Evolutionary conservation across 495 filamentous ascomycete species (phyloP).

Genomic region (Neurospora sp.): DNA sequence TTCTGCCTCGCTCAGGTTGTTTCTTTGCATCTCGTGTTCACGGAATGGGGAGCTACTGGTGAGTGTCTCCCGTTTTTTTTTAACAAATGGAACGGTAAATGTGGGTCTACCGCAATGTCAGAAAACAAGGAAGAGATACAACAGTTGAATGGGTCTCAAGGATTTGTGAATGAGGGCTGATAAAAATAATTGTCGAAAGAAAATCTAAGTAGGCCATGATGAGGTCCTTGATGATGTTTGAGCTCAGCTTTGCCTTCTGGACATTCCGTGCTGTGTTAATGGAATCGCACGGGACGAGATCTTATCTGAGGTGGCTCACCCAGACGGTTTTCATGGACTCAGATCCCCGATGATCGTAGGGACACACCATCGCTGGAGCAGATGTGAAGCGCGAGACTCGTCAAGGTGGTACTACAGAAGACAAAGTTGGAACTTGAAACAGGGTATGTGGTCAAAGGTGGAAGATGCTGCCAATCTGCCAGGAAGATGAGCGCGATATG

Average conservation of each 20-base stretch:
- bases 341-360: not conserved
- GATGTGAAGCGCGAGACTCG: not conserved
- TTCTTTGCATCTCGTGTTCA: not conserved
- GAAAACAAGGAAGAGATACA: not conserved
- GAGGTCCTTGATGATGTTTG: no score
- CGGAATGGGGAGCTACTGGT: not conserved
- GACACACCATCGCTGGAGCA: not conserved
- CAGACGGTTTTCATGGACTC: not conserved
- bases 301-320: no score
- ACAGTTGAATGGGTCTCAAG: not conserved
- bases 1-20: not conserved
- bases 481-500: not conserved
- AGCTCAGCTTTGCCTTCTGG: no score
- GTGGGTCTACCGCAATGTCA: not conserved
- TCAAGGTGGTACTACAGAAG: not conserved
- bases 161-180: not conserved
- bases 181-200: no score
- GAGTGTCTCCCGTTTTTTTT: not conserved
- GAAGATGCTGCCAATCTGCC: not conserved
- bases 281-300: not conserved
- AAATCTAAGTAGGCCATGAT: no score
- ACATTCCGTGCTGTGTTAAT: not conserved
- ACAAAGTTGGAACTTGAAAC: not conserved
- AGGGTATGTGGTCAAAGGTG: not conserved
- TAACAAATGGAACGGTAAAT: not conserved